Conservation (phyloP, 1,284 basidiomycete species). For the Porodaedalea pini region DNA sequence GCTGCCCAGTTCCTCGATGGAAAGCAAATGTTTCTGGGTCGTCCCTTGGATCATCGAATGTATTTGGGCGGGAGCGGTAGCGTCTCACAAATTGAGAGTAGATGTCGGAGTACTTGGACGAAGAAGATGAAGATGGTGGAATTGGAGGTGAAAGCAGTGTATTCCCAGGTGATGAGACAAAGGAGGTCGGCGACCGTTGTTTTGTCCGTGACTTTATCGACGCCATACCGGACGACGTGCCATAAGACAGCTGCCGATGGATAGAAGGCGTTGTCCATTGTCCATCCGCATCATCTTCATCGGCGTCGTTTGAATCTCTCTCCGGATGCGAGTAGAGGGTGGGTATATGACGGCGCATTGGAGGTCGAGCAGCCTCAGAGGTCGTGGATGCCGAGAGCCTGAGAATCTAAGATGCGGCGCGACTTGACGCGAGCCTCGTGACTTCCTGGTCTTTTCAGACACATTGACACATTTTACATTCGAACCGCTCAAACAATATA, state of each 20-base stretch:
- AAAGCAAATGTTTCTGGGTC: conserved; percentile 76
- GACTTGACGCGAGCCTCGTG: neutral
- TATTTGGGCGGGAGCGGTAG: conserved; percentile 57
- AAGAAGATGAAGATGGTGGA: conserved; percentile 23
- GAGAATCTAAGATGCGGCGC: neutral
- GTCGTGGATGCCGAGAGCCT: too few relatives aligned
- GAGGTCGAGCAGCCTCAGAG: neutral
- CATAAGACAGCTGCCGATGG: conserved; percentile 26
- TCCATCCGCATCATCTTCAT: conserved; percentile 43
- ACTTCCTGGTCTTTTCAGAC: too few relatives aligned
- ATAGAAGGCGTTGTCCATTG: conserved; percentile 24
- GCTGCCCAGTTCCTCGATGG: conserved; percentile 65
- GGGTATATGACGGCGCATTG: conserved; percentile 50
- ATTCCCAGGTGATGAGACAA: conserved; percentile 4
- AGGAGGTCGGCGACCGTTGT: conserved; percentile 11
- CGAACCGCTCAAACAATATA: too few relatives aligned
- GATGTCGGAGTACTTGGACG: conserved; percentile 57
- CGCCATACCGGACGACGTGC: conserved; percentile 20
- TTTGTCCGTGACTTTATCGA: conserved; percentile 12
- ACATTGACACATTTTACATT: too few relatives aligned
- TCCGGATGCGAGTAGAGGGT: conserved; percentile 67
- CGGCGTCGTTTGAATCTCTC: conserved; percentile 43
- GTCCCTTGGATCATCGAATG: conserved; percentile 62
- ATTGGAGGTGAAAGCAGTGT: neutral
- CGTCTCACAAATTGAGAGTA: conserved; percentile 75